Base-by-base conservation (phyloP, 352 stramenopile species). In the Phytophthora citricola region DNA sequence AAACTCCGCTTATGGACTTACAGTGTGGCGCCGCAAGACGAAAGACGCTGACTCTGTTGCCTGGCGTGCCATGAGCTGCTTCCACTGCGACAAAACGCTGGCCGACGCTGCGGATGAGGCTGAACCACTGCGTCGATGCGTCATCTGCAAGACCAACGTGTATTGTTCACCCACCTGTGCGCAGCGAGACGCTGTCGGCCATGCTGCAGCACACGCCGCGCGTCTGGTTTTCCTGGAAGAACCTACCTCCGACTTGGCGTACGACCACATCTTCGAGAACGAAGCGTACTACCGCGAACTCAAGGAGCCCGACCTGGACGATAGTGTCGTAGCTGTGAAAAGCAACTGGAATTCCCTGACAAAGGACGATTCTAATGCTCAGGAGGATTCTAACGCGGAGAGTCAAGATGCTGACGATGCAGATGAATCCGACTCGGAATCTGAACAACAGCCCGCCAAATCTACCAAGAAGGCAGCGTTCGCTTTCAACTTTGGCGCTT, bases 61-160 rank as follows among this genome's bases (percentile, higher is more conserved):
- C 5, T 74, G 65, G 70, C 65, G 38, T 48, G 68, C 62, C 1
- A 77, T 79, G 76, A 85, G 71, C 69, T 92, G 83, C 51, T 89
- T 87, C 40, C 58, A 78, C 36, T 92, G 83, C 45, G 53, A 72
- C 36, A 78, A 80, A 40, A 76, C 73, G 34, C 41, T 79, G 15
- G 59, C 59, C 12, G 76, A 85, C 8, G 77, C 71, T 1, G 60
- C 44, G 0, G 71, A 73, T 17, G 79, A 89, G 39, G 64, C 58
- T n/a, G 66, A 77, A 11, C 58, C 70, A n/a, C 60, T 94, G 17
- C 70, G 70, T 48, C 86, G 84, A 36, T 94, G 86, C 41, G 69
- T 85, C 53, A 52, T 94, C 14, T 94, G 86, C 65, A 93, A 92
- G 60, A 93, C 84, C 8, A 82, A 90, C 56, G 72, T 87, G n/a